Percentiles rank a stretch among this genome's conserved stretches.
phyloP scores from a whole-genome alignment of 1,284 basidiomycete species.

The Boletus albobrunnescens region DNA sequence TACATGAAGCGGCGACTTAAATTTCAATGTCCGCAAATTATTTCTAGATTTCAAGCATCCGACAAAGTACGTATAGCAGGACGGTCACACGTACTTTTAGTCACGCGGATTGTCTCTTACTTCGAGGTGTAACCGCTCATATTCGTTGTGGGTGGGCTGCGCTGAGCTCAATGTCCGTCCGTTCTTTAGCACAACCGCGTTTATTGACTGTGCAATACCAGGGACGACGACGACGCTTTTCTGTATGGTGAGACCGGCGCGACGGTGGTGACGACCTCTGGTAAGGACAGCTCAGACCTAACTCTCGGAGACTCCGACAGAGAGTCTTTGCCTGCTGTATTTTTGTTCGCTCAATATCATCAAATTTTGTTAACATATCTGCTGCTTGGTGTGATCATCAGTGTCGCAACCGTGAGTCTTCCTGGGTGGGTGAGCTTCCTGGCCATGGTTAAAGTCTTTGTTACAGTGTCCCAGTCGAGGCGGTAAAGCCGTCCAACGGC shows the following conservation, averaged over 20 bases:
- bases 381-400: constrained; percentile 38
- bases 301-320: constrained; percentile 21
- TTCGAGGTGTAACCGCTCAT: constrained; percentile 21
- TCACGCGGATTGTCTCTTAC: constrained; percentile 31
- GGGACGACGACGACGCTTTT: constrained; percentile 74
- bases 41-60: no score
- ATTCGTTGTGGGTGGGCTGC: constrained; percentile 19
- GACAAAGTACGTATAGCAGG: no score
- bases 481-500: constrained; percentile 42
- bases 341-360: constrained; percentile 39
- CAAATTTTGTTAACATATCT: constrained; percentile 34
- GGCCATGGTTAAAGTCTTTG: constrained; percentile 19
- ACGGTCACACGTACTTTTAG: constrained; percentile 19
- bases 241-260: constrained; percentile 59
- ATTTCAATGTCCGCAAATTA: no score
- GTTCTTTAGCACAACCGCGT: constrained; percentile 18
- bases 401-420: constrained; percentile 56
- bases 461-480: constrained; percentile 47
- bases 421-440: constrained; percentile 13
- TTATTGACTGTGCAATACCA: constrained; percentile 30
- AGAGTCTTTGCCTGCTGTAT: constrained; percentile 29
- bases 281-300: constrained; percentile 39
- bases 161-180: constrained; percentile 30
- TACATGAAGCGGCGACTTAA: no score
- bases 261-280: constrained; percentile 38